Conservation (phyloP, 2,329 filamentous ascomycete genomes). For the Lomentospora prolificans region DNA sequence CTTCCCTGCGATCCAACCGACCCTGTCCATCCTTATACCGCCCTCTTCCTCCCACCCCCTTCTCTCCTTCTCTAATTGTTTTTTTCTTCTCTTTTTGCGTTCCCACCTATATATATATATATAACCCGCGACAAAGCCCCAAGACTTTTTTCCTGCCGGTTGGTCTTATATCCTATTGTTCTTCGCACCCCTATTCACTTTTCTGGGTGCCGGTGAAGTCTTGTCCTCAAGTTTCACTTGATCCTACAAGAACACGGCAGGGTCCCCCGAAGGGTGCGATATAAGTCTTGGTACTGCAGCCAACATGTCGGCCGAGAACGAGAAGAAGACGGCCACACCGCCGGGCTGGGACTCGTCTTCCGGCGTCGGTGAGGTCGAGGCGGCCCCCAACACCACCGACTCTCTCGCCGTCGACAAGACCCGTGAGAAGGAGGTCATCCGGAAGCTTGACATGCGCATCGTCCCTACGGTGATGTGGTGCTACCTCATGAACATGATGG, state of each 20-base stretch:
- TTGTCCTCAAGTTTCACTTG: background rate
- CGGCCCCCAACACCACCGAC: background rate
- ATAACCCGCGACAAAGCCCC: background rate
- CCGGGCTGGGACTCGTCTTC: background rate
- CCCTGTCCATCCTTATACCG: background rate
- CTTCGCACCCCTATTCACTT: background rate
- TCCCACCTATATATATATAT: background rate
- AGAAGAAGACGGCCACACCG: background rate
- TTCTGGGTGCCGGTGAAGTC: background rate
- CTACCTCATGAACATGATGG: conserved; percentile 26
- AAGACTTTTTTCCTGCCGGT: background rate
- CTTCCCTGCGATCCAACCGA: background rate
- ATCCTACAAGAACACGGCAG: background rate
- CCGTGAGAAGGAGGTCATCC: conserved; percentile 3
- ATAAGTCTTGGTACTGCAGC: no score
- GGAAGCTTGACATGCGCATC: conserved; percentile 23
- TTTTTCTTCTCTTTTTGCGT: background rate
- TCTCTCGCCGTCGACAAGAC: background rate
- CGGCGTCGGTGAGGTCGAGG: background rate
- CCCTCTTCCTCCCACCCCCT: background rate
- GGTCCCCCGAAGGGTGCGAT: no score
- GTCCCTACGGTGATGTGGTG: conserved; percentile 23
- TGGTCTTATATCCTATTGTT: background rate
- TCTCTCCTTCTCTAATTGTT: background rate
- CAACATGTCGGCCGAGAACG: conserved; percentile 6